Evolutionary conservation across 2,329 filamentous ascomycete species (phyloP).

Genomic region (Arthrobotrys iridis): DNA sequence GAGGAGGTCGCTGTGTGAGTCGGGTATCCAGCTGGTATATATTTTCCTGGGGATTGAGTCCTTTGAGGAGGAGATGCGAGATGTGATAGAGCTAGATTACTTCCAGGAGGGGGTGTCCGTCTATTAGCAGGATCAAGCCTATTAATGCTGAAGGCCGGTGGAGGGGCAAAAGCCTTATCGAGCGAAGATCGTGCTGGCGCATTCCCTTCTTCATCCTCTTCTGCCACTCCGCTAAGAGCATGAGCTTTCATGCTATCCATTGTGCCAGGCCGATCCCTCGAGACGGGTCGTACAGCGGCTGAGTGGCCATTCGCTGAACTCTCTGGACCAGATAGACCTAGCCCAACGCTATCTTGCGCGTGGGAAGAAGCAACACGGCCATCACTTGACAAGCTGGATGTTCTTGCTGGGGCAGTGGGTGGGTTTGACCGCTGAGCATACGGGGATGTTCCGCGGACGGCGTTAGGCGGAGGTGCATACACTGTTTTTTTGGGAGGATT

Average conservation of each 20-base stretch:
- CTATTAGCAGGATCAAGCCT: constrained; percentile 55
- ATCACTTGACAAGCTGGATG: constrained; percentile 38
- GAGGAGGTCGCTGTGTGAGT: constrained; percentile 58
- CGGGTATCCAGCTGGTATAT: constrained; percentile 64
- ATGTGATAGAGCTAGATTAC: constrained; percentile 66
- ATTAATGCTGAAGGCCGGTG: constrained; percentile 23
- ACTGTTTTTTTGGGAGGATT: constrained; percentile 26
- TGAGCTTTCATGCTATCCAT: constrained; percentile 52
- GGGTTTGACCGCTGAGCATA: constrained; percentile 39
- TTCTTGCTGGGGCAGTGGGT: constrained; percentile 7
- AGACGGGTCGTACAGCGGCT: constrained; percentile 31
- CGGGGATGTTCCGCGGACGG: constrained; percentile 22
- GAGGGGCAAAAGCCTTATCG: constrained; percentile 26
- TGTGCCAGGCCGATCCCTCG: constrained; percentile 38
- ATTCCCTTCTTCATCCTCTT: constrained; percentile 48
- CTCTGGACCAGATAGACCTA: constrained; percentile 22
- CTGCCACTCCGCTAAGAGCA: constrained; percentile 39
- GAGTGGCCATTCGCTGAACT: constrained; percentile 19
- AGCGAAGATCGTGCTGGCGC: constrained; percentile 11
- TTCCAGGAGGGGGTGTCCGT: constrained; percentile 59
- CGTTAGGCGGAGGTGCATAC: constrained; percentile 22
- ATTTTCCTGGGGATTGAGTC: constrained; percentile 70
- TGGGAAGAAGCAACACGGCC: constrained; percentile 17
- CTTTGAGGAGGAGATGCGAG: constrained; percentile 61
- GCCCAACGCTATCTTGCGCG: constrained; percentile 23